Percentiles rank a stretch among this genome's conserved stretches.
phyloP scores from a whole-genome alignment of 352 stramenopile species.

The Globisporangium paroecandrum region DNA sequence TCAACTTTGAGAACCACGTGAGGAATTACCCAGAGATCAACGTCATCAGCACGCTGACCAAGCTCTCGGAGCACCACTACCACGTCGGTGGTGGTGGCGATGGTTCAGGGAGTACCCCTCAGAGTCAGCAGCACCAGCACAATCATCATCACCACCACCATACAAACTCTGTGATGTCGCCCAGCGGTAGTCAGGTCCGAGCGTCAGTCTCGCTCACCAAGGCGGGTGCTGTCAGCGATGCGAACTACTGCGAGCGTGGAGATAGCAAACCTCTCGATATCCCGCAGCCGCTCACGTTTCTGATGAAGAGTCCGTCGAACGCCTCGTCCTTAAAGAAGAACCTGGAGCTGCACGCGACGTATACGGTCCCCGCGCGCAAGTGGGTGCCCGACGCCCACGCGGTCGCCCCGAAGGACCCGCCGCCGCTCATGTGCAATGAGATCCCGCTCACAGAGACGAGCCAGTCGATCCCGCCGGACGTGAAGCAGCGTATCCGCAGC shows the following conservation, averaged over 20 bases:
- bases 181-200: not conserved
- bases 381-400: constrained; percentile 43
- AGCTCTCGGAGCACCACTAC: constrained; percentile 54
- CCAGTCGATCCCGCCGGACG: constrained; percentile 37
- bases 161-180: not conserved
- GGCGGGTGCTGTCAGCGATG: constrained; percentile 28
- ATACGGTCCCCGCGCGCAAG: constrained; percentile 56
- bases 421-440: constrained; percentile 51
- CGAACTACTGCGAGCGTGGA: constrained; percentile 53
- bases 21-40: constrained; percentile 49
- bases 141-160: not conserved
- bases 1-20: constrained; percentile 51
- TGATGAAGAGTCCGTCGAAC: constrained; percentile 49
- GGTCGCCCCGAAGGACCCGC: constrained; percentile 42
- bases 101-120: not conserved
- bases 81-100: constrained; percentile 4
- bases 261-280: constrained; percentile 27
- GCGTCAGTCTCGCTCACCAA: not conserved
- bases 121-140: not conserved
- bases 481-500: constrained; percentile 48
- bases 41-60: constrained; percentile 65
- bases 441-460: constrained; percentile 57
- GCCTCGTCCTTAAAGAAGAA: constrained; percentile 60
- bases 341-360: constrained; percentile 58
- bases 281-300: constrained; percentile 49